Evolutionary conservation across 345 rosid species (phyloP).

Genomic region (Hirschfeldia incana): DNA sequence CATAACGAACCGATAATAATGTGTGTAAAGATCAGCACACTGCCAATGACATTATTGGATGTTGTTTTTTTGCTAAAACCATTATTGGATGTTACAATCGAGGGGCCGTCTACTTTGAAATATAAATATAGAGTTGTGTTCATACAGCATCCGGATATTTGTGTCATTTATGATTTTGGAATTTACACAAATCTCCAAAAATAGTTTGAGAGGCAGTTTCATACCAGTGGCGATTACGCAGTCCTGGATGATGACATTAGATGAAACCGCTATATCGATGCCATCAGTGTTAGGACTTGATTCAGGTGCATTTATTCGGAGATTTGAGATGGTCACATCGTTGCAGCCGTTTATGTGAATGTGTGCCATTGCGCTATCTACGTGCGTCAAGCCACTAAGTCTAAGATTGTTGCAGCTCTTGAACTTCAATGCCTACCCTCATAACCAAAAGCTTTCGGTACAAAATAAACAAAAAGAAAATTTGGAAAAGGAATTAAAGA

Average conservation of each 20-base stretch:
- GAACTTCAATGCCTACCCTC: conserved; percentile 42
- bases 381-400: conserved; percentile 34
- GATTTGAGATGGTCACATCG: conserved; percentile 31
- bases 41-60: conserved; percentile 32
- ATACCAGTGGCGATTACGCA: conserved; percentile 43
- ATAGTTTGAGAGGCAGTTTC: not conserved
- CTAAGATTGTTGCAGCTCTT: conserved; percentile 37
- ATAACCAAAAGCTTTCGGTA: not conserved
- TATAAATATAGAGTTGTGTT: conserved; percentile 13
- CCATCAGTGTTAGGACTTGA: conserved; percentile 51
- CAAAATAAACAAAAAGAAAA: not conserved
- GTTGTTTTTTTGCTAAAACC: not conserved
- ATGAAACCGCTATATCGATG: conserved; percentile 37
- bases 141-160: not conserved
- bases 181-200: conserved; percentile 3
- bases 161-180: not conserved
- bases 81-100: conserved; percentile 34
- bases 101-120: conserved; percentile 31
- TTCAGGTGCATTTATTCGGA: conserved; percentile 40
- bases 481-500: not conserved
- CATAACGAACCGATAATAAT: not conserved
- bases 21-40: not conserved
- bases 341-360: conserved; percentile 37
- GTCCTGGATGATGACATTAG: conserved; percentile 35
- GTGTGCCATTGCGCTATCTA: conserved; percentile 46